These are phyloP conservation scores for Discostella stelligera DNA, from an alignment of 352 stramenopile genomes.

Conservation along the genomic window DNA sequence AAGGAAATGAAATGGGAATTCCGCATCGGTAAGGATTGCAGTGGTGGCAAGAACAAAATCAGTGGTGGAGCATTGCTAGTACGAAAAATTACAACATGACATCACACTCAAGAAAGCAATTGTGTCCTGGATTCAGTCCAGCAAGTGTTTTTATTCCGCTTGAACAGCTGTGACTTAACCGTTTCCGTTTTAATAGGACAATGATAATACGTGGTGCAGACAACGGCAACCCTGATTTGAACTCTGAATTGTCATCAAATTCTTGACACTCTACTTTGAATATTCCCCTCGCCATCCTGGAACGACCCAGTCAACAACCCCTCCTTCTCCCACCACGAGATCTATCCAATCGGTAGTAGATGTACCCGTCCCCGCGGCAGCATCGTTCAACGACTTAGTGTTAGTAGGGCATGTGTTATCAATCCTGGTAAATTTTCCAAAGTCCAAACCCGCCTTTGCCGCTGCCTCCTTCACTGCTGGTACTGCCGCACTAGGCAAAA, in stretches of 20 bases:
- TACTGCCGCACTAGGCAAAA: conserved; percentile 60
- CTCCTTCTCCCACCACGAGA: conserved; percentile 75
- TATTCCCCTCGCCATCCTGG: conserved; percentile 81
- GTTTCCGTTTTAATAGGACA: not conserved
- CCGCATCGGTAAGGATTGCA: conserved; percentile 35
- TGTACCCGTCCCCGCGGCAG: conserved; percentile 66
- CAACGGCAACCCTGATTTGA: not conserved
- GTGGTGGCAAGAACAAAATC: conserved; percentile 34
- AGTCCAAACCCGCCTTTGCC: conserved; percentile 70
- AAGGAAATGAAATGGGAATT: conserved; percentile 42
- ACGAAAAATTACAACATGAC: conserved; percentile 19
- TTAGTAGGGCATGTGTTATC: conserved; percentile 74
- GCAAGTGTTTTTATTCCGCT: not conserved
- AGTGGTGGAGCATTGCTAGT: conserved; percentile 52
- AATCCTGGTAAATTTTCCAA: conserved; percentile 73
- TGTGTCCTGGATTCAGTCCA: not conserved
- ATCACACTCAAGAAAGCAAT: not conserved
- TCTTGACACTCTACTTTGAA: conserved; percentile 48
- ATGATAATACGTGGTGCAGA: not conserved
- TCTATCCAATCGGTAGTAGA: conserved; percentile 79
- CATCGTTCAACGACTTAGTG: conserved; percentile 67
- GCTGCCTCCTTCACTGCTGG: conserved; percentile 65
- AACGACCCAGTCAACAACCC: conserved; percentile 81
- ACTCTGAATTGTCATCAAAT: not conserved
- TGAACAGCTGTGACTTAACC: not conserved